Evolutionary conservation across 2,329 filamentous ascomycete species (phyloP).

Genomic region (Monosporascus sp.): DNA sequence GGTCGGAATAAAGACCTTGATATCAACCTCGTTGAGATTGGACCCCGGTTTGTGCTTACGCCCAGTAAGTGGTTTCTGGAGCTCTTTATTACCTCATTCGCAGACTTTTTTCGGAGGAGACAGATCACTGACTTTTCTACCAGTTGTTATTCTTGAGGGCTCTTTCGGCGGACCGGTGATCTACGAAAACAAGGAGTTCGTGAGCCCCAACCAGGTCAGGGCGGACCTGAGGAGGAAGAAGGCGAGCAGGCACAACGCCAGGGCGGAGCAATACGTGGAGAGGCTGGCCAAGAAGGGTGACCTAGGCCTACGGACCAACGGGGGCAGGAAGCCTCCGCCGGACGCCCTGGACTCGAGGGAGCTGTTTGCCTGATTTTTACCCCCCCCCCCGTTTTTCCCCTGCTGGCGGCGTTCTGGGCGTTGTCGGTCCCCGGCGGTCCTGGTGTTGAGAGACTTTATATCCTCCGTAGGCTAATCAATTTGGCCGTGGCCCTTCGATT

Average conservation of each 20-base stretch:
- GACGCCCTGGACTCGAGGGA: constrained; percentile 71
- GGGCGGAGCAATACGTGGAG: constrained; percentile 70
- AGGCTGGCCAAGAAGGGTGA: constrained; percentile 68
- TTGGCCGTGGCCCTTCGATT: no score
- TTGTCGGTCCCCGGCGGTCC: no score
- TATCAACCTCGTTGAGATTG: constrained; percentile 84
- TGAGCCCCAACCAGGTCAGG: constrained; percentile 91
- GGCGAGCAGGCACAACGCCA: constrained; percentile 70
- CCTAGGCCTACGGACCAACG: constrained; percentile 66
- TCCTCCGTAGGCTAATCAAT: neutral
- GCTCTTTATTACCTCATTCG: neutral
- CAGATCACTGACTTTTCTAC: neutral
- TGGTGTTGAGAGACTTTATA: neutral
- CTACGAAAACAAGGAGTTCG: constrained; percentile 97
- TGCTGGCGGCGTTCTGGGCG: no score
- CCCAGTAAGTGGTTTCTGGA: constrained; percentile 45
- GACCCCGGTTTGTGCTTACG: constrained; percentile 85
- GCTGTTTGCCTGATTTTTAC: constrained; percentile 61
- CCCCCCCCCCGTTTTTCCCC: no score
- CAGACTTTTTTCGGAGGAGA: neutral
- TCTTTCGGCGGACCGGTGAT: constrained; percentile 95
- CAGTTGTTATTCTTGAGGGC: constrained; percentile 76
- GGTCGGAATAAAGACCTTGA: constrained; percentile 58
- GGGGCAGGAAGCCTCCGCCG: constrained; percentile 55
- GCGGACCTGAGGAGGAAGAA: constrained; percentile 72